Conservation (phyloP, 495 filamentous ascomycete species). For the Tuber borchii region DNA sequence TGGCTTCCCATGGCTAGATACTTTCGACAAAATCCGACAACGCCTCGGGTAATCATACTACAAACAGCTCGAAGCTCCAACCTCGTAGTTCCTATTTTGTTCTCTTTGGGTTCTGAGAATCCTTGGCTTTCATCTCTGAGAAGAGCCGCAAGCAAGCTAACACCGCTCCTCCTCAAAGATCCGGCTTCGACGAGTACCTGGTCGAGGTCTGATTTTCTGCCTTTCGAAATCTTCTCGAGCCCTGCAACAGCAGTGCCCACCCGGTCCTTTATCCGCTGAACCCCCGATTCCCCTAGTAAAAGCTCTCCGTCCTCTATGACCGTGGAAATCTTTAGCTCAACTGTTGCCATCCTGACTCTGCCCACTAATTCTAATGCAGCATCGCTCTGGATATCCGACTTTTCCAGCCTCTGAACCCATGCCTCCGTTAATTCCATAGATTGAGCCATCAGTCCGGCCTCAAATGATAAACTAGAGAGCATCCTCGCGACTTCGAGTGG, state of each 20-base stretch:
- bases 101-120: conserved; percentile 6
- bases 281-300: conserved; percentile 13
- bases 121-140: conserved; percentile 21
- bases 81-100: conserved; percentile 6
- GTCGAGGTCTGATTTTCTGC: conserved; percentile 37
- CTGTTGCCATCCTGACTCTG: conserved; percentile 35
- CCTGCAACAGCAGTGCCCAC: conserved; percentile 29
- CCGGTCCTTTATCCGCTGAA: conserved; percentile 29
- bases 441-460: conserved; percentile 32
- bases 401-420: conserved; percentile 33
- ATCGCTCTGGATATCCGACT: conserved; percentile 23
- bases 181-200: conserved; percentile 36
- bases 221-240: conserved; percentile 28
- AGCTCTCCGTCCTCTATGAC: conserved; percentile 15
- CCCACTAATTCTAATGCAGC: conserved; percentile 27
- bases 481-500: conserved; percentile 31
- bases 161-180: conserved; percentile 27
- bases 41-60: conserved; percentile 26
- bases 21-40: conserved; percentile 39
- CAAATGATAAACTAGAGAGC: conserved; percentile 32
- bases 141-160: conserved; percentile 28
- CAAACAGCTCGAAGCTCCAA: conserved; percentile 24
- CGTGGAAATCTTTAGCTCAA: conserved; percentile 34
- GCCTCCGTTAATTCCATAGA: conserved; percentile 29
- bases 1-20: conserved; percentile 36